Conservation (phyloP, 2,329 filamentous ascomycete species). For the Alternaria brassicae region DNA sequence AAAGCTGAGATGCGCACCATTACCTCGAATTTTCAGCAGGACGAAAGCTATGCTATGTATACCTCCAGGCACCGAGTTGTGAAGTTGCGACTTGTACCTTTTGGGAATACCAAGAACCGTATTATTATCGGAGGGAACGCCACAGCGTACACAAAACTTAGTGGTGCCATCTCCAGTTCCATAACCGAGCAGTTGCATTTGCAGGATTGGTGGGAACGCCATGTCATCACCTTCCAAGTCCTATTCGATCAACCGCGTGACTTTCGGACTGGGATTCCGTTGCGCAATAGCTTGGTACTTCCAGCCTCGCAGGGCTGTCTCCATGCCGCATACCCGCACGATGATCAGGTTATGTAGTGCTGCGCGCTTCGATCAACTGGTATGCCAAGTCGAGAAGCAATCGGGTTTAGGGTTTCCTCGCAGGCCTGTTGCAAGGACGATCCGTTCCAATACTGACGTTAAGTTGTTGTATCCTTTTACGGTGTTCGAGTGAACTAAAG, state of each 20-base stretch:
- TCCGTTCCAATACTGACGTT: background rate
- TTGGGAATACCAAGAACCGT: conserved; percentile 6
- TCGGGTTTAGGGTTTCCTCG: background rate
- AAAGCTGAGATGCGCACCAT: background rate
- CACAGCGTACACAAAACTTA: conserved; percentile 4
- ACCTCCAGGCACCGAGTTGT: background rate
- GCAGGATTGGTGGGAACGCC: conserved; percentile 3
- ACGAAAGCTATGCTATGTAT: background rate
- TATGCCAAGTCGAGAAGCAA: background rate
- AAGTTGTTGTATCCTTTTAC: background rate
- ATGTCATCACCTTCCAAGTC: background rate
- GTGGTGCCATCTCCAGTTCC: background rate
- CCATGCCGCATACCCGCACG: background rate
- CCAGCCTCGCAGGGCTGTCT: background rate
- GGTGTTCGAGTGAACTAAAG: background rate
- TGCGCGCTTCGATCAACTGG: background rate
- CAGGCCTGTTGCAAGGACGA: background rate
- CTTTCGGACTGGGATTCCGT: background rate
- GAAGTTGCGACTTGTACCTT: background rate
- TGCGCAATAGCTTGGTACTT: background rate
- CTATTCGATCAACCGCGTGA: conserved; percentile 6
- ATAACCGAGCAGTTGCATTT: background rate
- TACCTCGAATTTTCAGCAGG: background rate
- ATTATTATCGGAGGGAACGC: conserved; percentile 1
- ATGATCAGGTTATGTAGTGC: background rate